Base-by-base conservation (phyloP, 352 stramenopile genomes). In the Globisporangium radiosum region DNA sequence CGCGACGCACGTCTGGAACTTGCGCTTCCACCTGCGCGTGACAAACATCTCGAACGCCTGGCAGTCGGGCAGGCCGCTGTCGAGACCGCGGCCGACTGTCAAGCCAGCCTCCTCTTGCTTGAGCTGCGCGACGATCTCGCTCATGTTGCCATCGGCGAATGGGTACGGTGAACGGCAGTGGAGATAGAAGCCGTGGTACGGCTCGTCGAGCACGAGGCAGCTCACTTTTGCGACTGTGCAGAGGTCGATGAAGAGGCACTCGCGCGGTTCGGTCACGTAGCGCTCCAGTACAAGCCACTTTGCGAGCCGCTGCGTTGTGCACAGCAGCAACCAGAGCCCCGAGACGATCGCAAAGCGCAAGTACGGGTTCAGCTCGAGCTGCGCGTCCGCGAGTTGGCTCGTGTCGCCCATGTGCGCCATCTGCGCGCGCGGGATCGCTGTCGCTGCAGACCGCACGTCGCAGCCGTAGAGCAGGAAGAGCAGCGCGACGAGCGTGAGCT, bases 121-220 rank as follows among this genome's bases (percentile, higher is more conserved):
- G 7, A 98, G 86, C 51, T 97, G 90, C 14, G 91, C 74, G 17
- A 95, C 75, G 17, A 98, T 75, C 56, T 97, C 84, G n/a, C 78
- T 68, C 90, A 98, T 98, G 54, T 72, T 92, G 0, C 85, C 87
- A 63, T 98, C 95, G 13, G 94, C 93, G 62, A 91, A 94, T 62
- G 89, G 81, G 65, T 98, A 95, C 4, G 94, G 89, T 11, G 92
- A 97, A 47, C 88, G 83, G 51, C 95, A 97, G 63, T 98, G 94
- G 4, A 98, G 70, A 68, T 98, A 98, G 66, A 92, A 98, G 1
- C 92, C 94, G 61, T 98, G 91, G 60, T 97, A 97, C 36, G 77
- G 68, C 51, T 98, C 91, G 52, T 97, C 86, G 17, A 98, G 67
- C 36, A 98, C 75, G 17, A 98, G 73, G 44, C 94, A 87, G 52